These are phyloP conservation scores for Xylaria sp. DNA, from an alignment of 2,329 filamentous ascomycete genomes.

Conservation along the genomic window DNA sequence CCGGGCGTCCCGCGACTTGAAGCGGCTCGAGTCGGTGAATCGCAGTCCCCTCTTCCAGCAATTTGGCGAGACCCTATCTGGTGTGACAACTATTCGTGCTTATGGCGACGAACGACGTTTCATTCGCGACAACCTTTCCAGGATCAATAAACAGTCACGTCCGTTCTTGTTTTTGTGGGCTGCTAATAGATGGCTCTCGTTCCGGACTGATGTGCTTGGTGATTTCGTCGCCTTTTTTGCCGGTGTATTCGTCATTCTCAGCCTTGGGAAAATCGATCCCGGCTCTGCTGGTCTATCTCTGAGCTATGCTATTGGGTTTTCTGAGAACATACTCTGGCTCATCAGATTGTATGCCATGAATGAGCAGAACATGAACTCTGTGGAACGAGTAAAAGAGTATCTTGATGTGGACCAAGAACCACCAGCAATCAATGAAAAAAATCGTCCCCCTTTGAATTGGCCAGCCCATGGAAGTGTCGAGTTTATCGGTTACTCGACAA, in stretches of 20 bases:
- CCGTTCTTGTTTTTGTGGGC: constrained; percentile 98
- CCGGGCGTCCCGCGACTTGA: constrained; percentile 91
- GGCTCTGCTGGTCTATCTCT: constrained; percentile 93
- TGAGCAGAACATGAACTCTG: constrained; percentile 99
- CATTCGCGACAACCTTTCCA: constrained; percentile 86
- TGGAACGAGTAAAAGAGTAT: constrained; percentile 97
- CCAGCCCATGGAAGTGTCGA: constrained; percentile 86
- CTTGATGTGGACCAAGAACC: constrained; percentile 96
- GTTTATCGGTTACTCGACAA: constrained; percentile 88
- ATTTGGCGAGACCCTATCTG: constrained; percentile 93
- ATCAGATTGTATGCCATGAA: constrained; percentile 93
- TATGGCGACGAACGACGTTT: constrained; percentile 96
- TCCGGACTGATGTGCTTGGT: constrained; percentile 89
- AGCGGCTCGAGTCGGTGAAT: constrained; percentile 92
- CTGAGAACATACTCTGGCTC: constrained; percentile 96
- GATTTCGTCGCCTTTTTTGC: constrained; percentile 94
- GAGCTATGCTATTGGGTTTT: constrained; percentile 96
- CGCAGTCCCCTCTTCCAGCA: constrained; percentile 96
- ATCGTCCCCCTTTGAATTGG: constrained; percentile 82
- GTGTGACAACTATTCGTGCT: constrained; percentile 95
- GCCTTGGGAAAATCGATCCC: constrained; percentile 83
- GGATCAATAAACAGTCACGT: constrained; percentile 89
- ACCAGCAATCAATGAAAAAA: constrained; percentile 77
- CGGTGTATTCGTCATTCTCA: constrained; percentile 88
- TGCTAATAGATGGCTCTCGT: constrained; percentile 94